Percentiles rank a stretch among this genome's conserved stretches.
phyloP scores from a whole-genome alignment of 495 filamentous ascomycete genomes.

The Penicillium subrubescens region DNA sequence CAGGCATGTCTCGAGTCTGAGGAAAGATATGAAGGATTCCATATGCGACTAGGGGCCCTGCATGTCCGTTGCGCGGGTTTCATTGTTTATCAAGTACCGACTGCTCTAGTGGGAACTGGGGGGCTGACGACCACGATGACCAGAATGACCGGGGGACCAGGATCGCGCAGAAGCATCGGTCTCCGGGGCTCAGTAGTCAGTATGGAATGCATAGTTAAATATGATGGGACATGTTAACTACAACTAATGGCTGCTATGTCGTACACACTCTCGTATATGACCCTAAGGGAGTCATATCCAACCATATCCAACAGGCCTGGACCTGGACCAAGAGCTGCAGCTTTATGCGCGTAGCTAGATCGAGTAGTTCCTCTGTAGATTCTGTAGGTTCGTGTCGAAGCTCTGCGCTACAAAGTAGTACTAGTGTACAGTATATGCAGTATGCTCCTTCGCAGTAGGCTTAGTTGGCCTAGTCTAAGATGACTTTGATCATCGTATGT shows the following conservation, averaged over 20 bases:
- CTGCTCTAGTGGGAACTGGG: background rate
- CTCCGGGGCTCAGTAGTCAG: background rate
- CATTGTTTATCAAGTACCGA: background rate
- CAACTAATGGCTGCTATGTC: background rate
- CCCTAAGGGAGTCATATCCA: background rate
- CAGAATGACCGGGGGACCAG: background rate
- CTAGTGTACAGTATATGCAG: background rate
- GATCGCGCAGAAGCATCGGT: background rate
- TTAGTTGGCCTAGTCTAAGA: background rate
- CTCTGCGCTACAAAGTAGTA: too few species aligned
- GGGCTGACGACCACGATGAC: background rate
- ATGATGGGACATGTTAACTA: background rate
- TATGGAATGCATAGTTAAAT: background rate
- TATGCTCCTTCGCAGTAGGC: background rate
- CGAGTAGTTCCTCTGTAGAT: background rate
- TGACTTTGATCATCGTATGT: background rate
- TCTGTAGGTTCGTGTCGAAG: background rate
- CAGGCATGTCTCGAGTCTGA: background rate
- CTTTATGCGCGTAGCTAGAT: conserved; percentile 1
- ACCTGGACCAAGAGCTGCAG: background rate
- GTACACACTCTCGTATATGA: background rate
- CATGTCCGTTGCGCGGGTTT: conserved; percentile 4
- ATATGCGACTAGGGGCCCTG: conserved; percentile 3
- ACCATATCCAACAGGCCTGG: background rate
- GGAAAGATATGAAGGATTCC: background rate